These are phyloP conservation scores for Nicotiana tabacum DNA, from an alignment of 257 asterid species.

Conservation along the genomic window DNA sequence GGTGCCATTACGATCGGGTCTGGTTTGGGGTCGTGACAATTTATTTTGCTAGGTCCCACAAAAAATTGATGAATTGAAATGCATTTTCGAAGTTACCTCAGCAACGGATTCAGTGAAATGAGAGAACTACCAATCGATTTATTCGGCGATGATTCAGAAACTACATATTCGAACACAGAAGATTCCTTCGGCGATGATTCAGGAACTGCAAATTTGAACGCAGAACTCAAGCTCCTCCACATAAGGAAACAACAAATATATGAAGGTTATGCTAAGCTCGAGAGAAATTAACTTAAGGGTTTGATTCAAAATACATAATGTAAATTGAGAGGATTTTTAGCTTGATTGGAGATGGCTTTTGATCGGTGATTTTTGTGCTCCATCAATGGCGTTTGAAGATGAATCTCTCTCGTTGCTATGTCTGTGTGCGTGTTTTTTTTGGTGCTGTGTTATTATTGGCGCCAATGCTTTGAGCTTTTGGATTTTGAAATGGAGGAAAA, in stretches of 20 bases:
- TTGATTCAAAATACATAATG: background rate
- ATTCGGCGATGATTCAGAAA: background rate
- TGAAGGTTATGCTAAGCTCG: no score
- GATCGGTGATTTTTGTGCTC: background rate
- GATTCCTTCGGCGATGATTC: background rate
- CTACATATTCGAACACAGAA: background rate
- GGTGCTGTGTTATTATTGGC: background rate
- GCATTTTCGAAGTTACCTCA: background rate
- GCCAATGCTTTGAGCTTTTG: background rate
- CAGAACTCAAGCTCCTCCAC: background rate
- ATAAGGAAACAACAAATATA: background rate
- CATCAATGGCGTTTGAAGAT: background rate
- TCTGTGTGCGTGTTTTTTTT: background rate
- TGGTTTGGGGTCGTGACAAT: no score
- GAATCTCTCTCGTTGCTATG: background rate
- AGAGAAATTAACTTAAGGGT: background rate
- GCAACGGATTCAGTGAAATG: background rate
- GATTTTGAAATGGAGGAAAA: background rate
- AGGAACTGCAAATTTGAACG: background rate
- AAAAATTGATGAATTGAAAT: background rate
- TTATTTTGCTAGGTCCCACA: no score
- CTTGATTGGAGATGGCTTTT: background rate
- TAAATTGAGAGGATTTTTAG: background rate
- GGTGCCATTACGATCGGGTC: no score
- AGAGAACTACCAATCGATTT: background rate